These are phyloP conservation scores for Leishmania arabica DNA, from an alignment of 208 protist genomes.

Conservation along the genomic window DNA sequence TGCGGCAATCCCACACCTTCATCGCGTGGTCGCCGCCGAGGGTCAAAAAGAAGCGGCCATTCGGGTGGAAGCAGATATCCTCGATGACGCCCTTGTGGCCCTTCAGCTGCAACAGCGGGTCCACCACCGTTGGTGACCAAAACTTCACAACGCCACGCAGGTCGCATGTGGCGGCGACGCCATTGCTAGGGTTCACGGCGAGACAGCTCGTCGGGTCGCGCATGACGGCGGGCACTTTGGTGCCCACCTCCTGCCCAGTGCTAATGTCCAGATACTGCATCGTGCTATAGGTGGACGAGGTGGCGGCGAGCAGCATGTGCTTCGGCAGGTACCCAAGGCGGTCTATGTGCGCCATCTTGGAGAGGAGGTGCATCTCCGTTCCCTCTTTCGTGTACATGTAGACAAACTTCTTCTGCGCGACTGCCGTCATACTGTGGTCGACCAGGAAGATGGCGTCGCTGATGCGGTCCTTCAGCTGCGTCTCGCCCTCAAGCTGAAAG, in stretches of 20 bases:
- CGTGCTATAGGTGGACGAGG: constrained; percentile 80
- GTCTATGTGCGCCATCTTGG: constrained; percentile 94
- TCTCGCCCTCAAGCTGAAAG: constrained; percentile 92
- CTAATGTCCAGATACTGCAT: constrained; percentile 97
- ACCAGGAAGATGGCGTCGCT: constrained; percentile 96
- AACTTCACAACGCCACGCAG: constrained; percentile 94
- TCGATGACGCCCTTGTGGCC: constrained; percentile 92
- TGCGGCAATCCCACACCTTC: constrained; percentile 98
- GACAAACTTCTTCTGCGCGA: constrained; percentile 98
- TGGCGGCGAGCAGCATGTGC: constrained; percentile 96
- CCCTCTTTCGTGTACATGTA: constrained; percentile 99
- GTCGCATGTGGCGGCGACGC: constrained; percentile 93
- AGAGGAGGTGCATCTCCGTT: constrained; percentile 96
- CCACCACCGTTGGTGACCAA: constrained; percentile 96
- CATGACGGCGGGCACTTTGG: constrained; percentile 81
- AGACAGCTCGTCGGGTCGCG: constrained; percentile 86
- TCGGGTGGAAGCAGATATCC: constrained; percentile 84
- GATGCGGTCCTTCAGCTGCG: constrained; percentile 94
- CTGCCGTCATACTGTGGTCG: constrained; percentile 97
- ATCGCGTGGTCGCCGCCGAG: constrained; percentile 96
- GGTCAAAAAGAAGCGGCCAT: constrained; percentile 95
- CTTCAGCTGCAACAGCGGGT: constrained; percentile 96
- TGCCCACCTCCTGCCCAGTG: constrained; percentile 90
- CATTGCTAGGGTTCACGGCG: constrained; percentile 94
- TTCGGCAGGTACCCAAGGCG: constrained; percentile 96